Conservation (phyloP, 2,329 filamentous ascomycete genomes). For the Lecanicillium sp. region DNA sequence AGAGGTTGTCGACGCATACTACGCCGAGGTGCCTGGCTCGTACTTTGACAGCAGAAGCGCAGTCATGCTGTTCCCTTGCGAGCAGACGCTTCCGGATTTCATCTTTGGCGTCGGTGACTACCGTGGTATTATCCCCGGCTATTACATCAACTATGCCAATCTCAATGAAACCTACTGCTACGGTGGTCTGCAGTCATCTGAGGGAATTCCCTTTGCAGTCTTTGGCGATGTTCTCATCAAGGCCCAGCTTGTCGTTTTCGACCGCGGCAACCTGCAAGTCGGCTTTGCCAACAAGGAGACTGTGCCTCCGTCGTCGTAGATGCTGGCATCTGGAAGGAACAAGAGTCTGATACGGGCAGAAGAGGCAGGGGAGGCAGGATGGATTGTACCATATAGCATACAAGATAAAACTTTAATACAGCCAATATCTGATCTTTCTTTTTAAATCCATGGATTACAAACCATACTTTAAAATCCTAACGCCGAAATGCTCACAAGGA, state of each 20-base stretch:
- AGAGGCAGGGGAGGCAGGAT: no score
- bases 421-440: no score
- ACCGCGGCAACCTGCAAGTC: conserved; percentile 21
- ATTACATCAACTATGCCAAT: conserved; percentile 29
- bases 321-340: no score
- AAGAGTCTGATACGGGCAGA: no score
- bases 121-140: conserved; percentile 24
- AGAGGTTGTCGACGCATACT: conserved; percentile 49
- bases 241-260: conserved; percentile 35
- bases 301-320: conserved; percentile 3
- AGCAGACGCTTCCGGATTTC: conserved; percentile 36
- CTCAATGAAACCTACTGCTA: conserved; percentile 22
- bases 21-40: conserved; percentile 45
- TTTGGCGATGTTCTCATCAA: conserved; percentile 34
- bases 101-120: conserved; percentile 25
- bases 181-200: conserved; percentile 28
- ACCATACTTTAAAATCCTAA: no score
- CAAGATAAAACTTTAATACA: no score
- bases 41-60: conserved; percentile 34
- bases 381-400: no score
- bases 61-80: conserved; percentile 53
- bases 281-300: conserved; percentile 31
- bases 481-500: no score
- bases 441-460: no score
- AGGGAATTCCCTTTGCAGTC: conserved; percentile 28